phyloP scores from a whole-genome alignment of 2,329 filamentous ascomycete genomes.

The Lasiodiplodia sp. region DNA sequence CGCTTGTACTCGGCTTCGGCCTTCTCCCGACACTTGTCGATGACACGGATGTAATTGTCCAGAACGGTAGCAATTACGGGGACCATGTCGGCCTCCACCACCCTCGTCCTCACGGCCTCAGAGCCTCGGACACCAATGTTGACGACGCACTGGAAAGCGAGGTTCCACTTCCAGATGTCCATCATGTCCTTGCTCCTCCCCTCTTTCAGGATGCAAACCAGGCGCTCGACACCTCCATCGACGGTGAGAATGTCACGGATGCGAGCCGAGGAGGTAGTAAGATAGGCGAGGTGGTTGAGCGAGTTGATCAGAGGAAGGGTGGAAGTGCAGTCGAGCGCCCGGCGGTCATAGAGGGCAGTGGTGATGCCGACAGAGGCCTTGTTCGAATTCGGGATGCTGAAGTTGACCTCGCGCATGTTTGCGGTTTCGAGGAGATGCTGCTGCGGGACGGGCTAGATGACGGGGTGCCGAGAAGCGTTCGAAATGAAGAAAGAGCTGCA shows the following conservation, averaged over 20 bases:
- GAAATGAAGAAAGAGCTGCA: constrained; percentile 37
- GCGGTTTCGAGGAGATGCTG: constrained; percentile 38
- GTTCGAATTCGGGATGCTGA: constrained; percentile 99
- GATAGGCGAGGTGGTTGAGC: constrained; percentile 96
- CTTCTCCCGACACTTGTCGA: constrained; percentile 89
- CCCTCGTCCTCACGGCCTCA: constrained; percentile 89
- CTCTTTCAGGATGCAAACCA: constrained; percentile 98
- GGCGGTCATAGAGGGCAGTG: constrained; percentile 95
- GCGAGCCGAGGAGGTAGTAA: constrained; percentile 95
- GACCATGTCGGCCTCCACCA: constrained; percentile 99
- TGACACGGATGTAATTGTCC: constrained; percentile 96
- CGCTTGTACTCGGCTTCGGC: constrained; percentile 79
- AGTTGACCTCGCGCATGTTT: constrained; percentile 99
- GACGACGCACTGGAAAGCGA: constrained; percentile 98
- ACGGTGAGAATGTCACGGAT: constrained; percentile 98
- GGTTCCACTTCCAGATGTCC: constrained; percentile 99
- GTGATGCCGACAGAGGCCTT: constrained; percentile 99
- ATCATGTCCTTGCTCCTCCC: constrained; percentile 97
- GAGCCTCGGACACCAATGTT: constrained; percentile 98
- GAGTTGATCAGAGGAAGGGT: constrained; percentile 98
- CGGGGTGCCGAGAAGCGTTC: constrained; percentile 13
- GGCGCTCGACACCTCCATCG: constrained; percentile 95
- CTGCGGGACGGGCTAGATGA: constrained; percentile 8
- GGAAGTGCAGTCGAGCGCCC: constrained; percentile 97
- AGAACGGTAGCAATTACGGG: constrained; percentile 98